These are phyloP conservation scores for Pythium brassicae DNA, from an alignment of 352 stramenopile species.

Conservation along the genomic window DNA sequence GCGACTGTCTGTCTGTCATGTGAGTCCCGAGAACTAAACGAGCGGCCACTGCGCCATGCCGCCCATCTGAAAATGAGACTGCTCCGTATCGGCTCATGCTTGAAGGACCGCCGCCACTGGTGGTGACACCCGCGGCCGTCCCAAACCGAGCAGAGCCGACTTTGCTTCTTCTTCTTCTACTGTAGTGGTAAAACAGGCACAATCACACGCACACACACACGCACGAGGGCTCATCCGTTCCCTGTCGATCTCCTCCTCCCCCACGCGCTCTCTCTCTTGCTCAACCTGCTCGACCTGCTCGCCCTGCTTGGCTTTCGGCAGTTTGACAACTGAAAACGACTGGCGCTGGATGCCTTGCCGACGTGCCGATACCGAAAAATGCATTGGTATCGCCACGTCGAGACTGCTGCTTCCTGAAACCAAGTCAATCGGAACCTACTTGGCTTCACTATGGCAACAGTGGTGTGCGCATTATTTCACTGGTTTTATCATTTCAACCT, in stretches of 20 bases:
- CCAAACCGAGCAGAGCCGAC: constrained; percentile 40
- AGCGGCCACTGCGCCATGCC: constrained; percentile 13
- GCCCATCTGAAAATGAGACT: constrained; percentile 20
- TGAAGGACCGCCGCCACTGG: constrained; percentile 29
- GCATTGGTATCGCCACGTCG: no score
- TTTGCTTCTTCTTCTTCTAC: no score
- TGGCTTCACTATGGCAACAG: no score
- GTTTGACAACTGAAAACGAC: no score
- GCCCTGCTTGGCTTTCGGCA: no score
- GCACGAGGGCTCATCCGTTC: not conserved
- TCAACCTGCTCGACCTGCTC: no score
- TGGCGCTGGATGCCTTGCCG: not conserved
- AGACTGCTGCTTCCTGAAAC: no score
- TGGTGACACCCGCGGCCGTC: constrained; percentile 20
- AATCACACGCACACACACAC: not conserved
- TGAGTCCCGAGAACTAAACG: constrained; percentile 19
- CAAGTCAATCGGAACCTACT: no score
- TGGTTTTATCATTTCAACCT: no score
- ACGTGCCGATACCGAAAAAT: not conserved
- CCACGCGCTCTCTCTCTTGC: no score
- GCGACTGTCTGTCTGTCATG: constrained; percentile 3
- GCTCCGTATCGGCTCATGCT: constrained; percentile 29
- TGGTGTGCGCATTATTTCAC: no score
- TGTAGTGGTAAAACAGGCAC: not conserved
- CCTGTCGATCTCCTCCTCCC: no score